Evolutionary conservation across 345 rosid genomes (phyloP).

Genomic region (Crucihimalaya himalaica): DNA sequence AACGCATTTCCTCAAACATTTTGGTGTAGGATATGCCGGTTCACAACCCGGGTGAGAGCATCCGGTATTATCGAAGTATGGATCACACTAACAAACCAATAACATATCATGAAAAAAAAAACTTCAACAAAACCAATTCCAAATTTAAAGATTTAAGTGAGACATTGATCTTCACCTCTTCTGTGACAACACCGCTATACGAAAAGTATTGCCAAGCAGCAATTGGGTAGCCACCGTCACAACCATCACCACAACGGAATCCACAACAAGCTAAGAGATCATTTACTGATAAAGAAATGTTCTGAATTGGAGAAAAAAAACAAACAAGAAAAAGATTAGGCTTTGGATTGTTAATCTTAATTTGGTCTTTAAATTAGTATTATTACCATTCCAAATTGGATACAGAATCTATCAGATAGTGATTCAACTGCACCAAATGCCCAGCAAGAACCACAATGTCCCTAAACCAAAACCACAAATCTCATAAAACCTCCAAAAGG

Average conservation of each 20-base stretch:
- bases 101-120: neutral
- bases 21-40: constrained; percentile 86
- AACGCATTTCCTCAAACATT: constrained; percentile 73
- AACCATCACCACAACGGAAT: constrained; percentile 82
- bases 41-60: constrained; percentile 98
- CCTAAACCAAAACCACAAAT: constrained; percentile 53
- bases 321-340: neutral
- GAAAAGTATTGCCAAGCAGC: constrained; percentile 83
- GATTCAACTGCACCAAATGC: constrained; percentile 98
- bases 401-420: constrained; percentile 93
- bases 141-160: neutral
- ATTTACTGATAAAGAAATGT: constrained; percentile 78
- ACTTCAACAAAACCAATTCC: constrained; percentile 1
- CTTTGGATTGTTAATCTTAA: neutral
- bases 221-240: constrained; percentile 87
- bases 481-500: neutral
- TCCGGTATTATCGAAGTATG: constrained; percentile 83
- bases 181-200: constrained; percentile 83
- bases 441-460: constrained; percentile 99
- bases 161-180: constrained; percentile 55
- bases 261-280: constrained; percentile 97
- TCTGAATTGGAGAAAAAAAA: constrained; percentile 45
- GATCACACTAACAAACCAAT: constrained; percentile 64
- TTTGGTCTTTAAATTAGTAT: neutral
- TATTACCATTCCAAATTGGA: constrained; percentile 76